Conservation (phyloP, 306 rosid species). For the Potentilla sterilis region DNA sequence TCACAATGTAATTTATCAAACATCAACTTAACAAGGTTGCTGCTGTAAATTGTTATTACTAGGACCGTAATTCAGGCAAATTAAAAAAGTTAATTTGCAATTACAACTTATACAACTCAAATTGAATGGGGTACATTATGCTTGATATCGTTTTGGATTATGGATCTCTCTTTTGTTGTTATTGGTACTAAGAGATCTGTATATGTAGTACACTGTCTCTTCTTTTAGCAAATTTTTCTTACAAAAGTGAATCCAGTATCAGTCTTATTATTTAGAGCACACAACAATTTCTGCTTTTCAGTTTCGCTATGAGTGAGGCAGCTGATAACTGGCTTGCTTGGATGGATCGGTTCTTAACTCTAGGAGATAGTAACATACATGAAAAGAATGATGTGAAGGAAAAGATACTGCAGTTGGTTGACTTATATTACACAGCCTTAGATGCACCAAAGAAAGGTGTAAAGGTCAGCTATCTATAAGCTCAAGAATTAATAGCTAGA, state of each 20-base stretch:
- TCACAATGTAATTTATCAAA: too few relatives aligned
- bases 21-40: background rate
- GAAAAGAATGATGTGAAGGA: constrained; percentile 34
- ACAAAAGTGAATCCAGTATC: constrained; percentile 1
- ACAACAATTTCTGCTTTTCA: constrained; percentile 31
- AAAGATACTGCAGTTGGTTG: constrained; percentile 49
- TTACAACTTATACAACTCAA: background rate
- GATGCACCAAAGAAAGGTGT: constrained; percentile 75
- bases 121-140: background rate
- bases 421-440: constrained; percentile 64
- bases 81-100: background rate
- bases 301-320: constrained; percentile 46
- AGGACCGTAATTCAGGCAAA: background rate
- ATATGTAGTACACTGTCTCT: background rate
- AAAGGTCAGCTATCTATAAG: constrained; percentile 53
- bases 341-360: constrained; percentile 56
- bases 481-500: background rate
- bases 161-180: constrained; percentile 1
- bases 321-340: constrained; percentile 67
- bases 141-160: background rate
- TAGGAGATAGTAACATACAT: constrained; percentile 27
- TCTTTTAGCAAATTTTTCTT: background rate
- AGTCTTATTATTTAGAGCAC: constrained; percentile 3
- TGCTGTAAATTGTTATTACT: background rate
- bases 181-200: background rate